A percentile compares a stretch with the other conserved stretches of the same genome.
phyloP scores from a whole-genome alignment of 371 early-diverging fungal species.

The Mucor plumbeus region DNA sequence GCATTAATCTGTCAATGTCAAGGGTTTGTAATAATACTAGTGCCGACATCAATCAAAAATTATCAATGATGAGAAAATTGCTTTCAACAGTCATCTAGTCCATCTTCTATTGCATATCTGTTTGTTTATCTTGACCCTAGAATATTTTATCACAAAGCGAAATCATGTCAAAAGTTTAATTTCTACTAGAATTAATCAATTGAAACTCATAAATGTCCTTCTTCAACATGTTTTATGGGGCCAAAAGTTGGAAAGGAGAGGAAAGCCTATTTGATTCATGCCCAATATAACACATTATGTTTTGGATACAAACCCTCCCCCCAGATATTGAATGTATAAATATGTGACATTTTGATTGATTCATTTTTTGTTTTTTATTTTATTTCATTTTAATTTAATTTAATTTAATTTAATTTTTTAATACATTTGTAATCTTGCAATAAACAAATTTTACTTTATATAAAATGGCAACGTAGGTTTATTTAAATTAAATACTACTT shows the following conservation, averaged over 20 bases:
- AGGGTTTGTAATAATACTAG: background rate
- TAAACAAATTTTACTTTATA: background rate
- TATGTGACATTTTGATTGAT: background rate
- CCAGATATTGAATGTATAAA: background rate
- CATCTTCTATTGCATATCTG: too few relatives aligned
- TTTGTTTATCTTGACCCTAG: too few relatives aligned
- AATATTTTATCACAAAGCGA: too few relatives aligned
- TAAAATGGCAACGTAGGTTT: constrained; percentile 10
- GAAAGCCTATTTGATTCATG: background rate
- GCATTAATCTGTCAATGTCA: background rate
- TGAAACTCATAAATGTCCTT: background rate
- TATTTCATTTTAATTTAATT: too few relatives aligned
- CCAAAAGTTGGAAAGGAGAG: background rate
- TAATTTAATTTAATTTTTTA: background rate
- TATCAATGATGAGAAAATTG: too few relatives aligned
- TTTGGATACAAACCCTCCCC: background rate
- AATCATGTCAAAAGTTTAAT: background rate
- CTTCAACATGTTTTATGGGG: background rate
- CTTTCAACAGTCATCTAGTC: too few relatives aligned
- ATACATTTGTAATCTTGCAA: too few relatives aligned
- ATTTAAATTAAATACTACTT: background rate
- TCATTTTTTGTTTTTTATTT: too few relatives aligned
- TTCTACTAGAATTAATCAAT: background rate
- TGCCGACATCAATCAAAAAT: too few relatives aligned
- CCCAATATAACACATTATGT: background rate